These are phyloP conservation scores for Heterobasidion annosum DNA, from an alignment of 1,284 basidiomycete genomes.

Conservation along the genomic window DNA sequence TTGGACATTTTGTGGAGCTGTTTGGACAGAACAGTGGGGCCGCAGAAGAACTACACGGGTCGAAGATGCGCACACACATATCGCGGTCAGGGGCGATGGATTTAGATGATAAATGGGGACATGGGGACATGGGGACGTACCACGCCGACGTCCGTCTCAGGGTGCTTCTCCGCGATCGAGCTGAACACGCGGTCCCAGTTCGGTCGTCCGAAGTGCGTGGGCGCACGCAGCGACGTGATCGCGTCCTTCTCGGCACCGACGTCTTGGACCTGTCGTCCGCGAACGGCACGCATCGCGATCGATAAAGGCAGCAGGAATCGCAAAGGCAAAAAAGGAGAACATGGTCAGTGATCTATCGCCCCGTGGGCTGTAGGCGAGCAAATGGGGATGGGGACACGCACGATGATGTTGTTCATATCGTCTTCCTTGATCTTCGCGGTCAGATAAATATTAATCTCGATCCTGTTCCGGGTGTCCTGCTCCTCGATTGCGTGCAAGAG, in stretches of 20 bases:
- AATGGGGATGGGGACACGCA: slow-evolving; percentile 20
- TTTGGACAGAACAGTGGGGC: slow-evolving; percentile 61
- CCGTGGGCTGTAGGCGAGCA: not conserved
- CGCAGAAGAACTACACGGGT: slow-evolving; percentile 63
- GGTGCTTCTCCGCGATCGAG: slow-evolving; percentile 69
- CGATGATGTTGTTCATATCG: slow-evolving; percentile 84
- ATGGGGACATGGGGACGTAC: slow-evolving; percentile 22
- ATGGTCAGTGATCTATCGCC: not conserved
- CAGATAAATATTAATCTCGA: slow-evolving; percentile 89
- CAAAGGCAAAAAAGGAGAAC: not conserved
- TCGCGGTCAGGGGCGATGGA: not conserved
- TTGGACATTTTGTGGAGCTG: slow-evolving; percentile 72
- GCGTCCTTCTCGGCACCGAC: slow-evolving; percentile 86
- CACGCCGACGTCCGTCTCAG: slow-evolving; percentile 80
- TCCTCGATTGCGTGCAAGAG: slow-evolving; percentile 86
- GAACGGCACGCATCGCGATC: not conserved
- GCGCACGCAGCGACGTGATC: slow-evolving; percentile 75
- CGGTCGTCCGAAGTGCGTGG: slow-evolving; percentile 91
- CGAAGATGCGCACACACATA: not conserved
- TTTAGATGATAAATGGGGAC: not conserved
- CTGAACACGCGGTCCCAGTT: slow-evolving; percentile 85
- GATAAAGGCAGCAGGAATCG: not conserved
- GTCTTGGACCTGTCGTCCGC: slow-evolving; percentile 52
- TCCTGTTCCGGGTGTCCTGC: slow-evolving; percentile 73
- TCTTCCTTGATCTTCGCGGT: slow-evolving; percentile 84